Base-by-base conservation (phyloP, 148 eudicot species). In the Talinum fruticosum region DNA sequence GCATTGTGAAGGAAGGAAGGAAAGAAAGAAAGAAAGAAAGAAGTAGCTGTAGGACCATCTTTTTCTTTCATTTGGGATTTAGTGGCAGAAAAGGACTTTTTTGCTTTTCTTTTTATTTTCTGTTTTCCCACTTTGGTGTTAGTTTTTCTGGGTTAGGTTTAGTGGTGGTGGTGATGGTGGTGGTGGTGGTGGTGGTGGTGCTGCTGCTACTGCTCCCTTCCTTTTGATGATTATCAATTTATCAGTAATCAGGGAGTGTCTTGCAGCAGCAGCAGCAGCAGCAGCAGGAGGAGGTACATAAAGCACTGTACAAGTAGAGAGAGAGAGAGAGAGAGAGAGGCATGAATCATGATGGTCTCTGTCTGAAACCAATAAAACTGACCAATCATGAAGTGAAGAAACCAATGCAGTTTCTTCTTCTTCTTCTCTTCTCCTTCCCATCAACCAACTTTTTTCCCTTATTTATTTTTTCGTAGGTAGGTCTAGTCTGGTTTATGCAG, bases 91-190 rank as follows among this genome's bases (percentile, higher is more conserved):
- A 54, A 51, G 59, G 35, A 14, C 7, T 13, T 61, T 49, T 53
- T 66, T 72, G 47, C n/a, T 62, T 79, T 62, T n/a, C n/a, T n/a
- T n/a, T n/a, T n/a, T n/a, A n/a, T n/a, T n/a, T n/a, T n/a, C n/a
- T n/a, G n/a, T n/a, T 33, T 61, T 30, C 36, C 81, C 24, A 45
- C 18, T 45, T 79, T 79, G 38, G 76, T 73, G 82, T 49, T 66
- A 66, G 26, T 53, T 53, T 57, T n/a, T 57, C 26, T 57, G 64
- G 64, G 1, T 21, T 53, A 13, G 21, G 45, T 3, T 41, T 6
- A 6, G 41, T 37, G 41, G 41, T 37, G 41, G 41, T 37, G 41
- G 41, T 37, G 41, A 7, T 37, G 41, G 41, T 37, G 41, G 41
- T 37, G 41, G 41, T 37, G 41, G 7, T 37, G 41, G 45, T 2